Percentiles rank a stretch among this genome's conserved stretches.
These are phyloP conservation scores for Aspergillaceae sp. DNA, from an alignment of 2,329 filamentous ascomycete species.

Conservation along the genomic window DNA sequence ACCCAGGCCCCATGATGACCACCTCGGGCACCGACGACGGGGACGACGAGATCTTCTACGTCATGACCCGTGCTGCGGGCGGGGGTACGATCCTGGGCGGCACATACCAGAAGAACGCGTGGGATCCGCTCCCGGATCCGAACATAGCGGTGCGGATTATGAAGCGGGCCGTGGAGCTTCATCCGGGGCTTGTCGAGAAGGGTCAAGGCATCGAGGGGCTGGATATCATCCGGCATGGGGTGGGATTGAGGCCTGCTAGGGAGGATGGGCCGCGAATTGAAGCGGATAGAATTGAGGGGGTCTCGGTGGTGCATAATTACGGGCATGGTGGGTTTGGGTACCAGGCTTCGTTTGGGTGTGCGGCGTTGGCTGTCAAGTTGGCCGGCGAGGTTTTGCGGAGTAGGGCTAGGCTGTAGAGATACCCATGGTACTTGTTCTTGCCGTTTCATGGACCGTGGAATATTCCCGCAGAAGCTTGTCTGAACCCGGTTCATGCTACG, in stretches of 20 bases:
- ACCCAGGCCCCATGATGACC: constrained; percentile 60
- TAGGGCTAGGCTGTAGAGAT: constrained; percentile 24
- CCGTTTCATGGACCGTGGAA: too few relatives aligned
- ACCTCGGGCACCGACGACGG: constrained; percentile 67
- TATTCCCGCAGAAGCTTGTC: too few relatives aligned
- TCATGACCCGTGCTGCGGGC: constrained; percentile 68
- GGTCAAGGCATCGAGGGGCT: constrained; percentile 58
- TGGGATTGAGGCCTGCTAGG: constrained; percentile 69
- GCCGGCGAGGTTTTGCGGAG: constrained; percentile 46
- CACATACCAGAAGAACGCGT: constrained; percentile 68
- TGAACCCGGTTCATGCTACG: too few relatives aligned
- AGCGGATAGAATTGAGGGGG: constrained; percentile 56
- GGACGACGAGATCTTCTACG: constrained; percentile 63
- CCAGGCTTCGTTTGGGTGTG: constrained; percentile 59
- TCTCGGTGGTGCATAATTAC: constrained; percentile 43
- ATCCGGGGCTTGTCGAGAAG: constrained; percentile 44
- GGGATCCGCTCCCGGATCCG: constrained; percentile 70
- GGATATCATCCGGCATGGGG: constrained; percentile 69
- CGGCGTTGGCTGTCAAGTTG: constrained; percentile 56
- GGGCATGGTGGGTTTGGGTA: constrained; percentile 53
- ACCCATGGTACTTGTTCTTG: too few relatives aligned
- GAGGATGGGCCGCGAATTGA: constrained; percentile 68
- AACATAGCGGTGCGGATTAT: constrained; percentile 77
- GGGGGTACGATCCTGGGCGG: constrained; percentile 84
- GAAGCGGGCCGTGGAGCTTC: constrained; percentile 48